These are phyloP conservation scores for Fusarium agapanthi DNA, from an alignment of 2,329 filamentous ascomycete species.

Conservation along the genomic window DNA sequence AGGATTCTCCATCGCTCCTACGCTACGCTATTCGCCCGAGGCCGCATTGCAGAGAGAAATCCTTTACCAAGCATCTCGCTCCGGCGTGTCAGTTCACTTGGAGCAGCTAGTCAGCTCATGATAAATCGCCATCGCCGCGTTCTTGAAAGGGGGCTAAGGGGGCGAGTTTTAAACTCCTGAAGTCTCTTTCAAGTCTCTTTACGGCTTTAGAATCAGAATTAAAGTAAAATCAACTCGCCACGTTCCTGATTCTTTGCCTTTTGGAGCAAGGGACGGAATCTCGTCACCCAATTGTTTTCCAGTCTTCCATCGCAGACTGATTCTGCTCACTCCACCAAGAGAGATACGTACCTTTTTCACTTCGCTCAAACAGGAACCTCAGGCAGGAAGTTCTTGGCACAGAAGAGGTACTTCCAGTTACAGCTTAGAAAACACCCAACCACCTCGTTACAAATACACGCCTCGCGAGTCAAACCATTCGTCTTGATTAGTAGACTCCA, in stretches of 20 bases:
- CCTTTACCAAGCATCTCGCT: conserved; percentile 40
- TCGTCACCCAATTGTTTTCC: conserved; percentile 12
- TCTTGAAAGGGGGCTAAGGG: conserved; percentile 31
- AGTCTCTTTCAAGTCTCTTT: conserved; percentile 3
- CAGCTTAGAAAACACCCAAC: conserved; percentile 31
- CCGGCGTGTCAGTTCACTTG: conserved; percentile 30
- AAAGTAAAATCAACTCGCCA: conserved; percentile 21
- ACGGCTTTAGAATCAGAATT: conserved; percentile 9
- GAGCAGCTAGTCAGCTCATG: conserved; percentile 40
- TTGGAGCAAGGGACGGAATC: conserved; percentile 19
- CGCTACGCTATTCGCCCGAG: conserved; percentile 33
- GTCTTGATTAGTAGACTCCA: conserved; percentile 14
- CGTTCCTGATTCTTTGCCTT: conserved; percentile 27
- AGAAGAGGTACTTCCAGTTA: conserved; percentile 7
- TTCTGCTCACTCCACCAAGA: conserved; percentile 9
- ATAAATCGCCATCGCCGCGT: conserved; percentile 35
- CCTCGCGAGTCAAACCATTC: conserved; percentile 35
- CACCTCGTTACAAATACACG: conserved; percentile 34
- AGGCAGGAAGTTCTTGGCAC: conserved; percentile 29
- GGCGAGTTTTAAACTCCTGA: conserved; percentile 26
- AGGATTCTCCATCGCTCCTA: conserved; percentile 21
- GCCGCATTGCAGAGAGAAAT: background rate
- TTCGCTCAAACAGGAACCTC: conserved; percentile 1
- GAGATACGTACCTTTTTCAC: conserved; percentile 9
- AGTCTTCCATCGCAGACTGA: background rate